phyloP scores from a whole-genome alignment of 31 red algal species.

The Porphyra umbilicalis region DNA sequence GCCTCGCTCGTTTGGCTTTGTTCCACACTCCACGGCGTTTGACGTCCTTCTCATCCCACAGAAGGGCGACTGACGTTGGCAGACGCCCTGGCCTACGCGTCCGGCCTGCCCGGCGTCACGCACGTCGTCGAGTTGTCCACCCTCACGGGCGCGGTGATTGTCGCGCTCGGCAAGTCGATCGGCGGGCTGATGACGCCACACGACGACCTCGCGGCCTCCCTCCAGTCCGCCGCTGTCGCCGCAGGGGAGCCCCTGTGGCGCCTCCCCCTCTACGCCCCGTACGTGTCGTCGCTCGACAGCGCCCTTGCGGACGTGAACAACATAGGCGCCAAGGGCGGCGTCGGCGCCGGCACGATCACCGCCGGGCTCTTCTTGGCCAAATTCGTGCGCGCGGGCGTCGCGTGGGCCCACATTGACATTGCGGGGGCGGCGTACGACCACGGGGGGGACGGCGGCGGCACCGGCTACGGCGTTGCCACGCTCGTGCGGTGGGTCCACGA shows the following conservation, averaged over 20 bases:
- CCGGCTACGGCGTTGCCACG: neutral
- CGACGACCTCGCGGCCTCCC: constrained; percentile 39
- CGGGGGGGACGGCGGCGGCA: neutral
- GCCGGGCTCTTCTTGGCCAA: constrained; percentile 91
- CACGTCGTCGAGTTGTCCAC: constrained; percentile 84
- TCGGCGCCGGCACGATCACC: constrained; percentile 56
- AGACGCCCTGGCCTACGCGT: constrained; percentile 90
- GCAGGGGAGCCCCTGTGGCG: constrained; percentile 71
- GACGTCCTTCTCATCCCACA: no score
- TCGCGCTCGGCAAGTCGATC: constrained; percentile 75
- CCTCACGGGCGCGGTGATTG: constrained; percentile 80
- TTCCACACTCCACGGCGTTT: constrained; percentile 74
- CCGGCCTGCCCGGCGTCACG: constrained; percentile 45
- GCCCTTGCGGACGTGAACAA: constrained; percentile 89
- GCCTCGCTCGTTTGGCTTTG: constrained; percentile 70
- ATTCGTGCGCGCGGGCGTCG: constrained; percentile 38
- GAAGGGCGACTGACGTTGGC: constrained; percentile 92
- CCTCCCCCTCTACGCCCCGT: constrained; percentile 74
- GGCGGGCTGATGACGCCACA: constrained; percentile 56
- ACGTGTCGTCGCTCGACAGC: constrained; percentile 63
- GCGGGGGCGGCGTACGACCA: neutral
- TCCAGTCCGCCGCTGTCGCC: constrained; percentile 11
- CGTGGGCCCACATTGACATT: neutral
- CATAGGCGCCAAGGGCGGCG: constrained; percentile 17
- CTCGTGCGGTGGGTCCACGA: neutral